Percentiles rank a stretch among this genome's conserved stretches.
Evolutionary conservation across 768 basidiomycete genomes (phyloP).

Genomic region (Cubamyces lactineus): DNA sequence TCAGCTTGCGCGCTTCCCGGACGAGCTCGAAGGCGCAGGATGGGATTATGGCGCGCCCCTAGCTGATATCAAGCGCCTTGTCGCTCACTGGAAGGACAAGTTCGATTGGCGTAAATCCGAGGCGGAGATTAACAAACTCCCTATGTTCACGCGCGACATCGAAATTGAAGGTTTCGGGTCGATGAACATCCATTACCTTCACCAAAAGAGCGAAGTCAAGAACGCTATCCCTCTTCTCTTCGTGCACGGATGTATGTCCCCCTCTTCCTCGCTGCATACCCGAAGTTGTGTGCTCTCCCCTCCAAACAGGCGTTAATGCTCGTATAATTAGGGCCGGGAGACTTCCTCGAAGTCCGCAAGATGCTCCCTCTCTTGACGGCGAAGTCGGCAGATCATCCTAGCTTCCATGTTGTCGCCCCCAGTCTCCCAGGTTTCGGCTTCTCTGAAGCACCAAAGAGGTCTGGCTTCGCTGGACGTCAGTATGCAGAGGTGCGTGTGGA

Average conservation of each 20-base stretch:
- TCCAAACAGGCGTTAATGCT: neutral
- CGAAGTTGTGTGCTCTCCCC: too few species aligned
- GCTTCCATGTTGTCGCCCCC: slow-evolving; percentile 63
- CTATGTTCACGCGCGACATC: slow-evolving; percentile 58
- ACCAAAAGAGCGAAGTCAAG: slow-evolving; percentile 11
- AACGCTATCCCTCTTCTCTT: slow-evolving; percentile 63
- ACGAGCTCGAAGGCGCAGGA: slow-evolving; percentile 31
- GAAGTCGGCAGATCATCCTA: slow-evolving; percentile 47
- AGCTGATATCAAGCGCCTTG: slow-evolving; percentile 50
- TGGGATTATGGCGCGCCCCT: slow-evolving; percentile 45
- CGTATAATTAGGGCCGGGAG: slow-evolving; percentile 55
- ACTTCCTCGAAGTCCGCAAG: slow-evolving; percentile 60
- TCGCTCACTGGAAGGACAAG: slow-evolving; percentile 52
- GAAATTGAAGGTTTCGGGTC: slow-evolving; percentile 49
- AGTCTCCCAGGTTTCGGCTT: slow-evolving; percentile 67
- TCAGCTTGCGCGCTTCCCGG: slow-evolving; percentile 31
- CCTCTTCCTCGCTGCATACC: too few species aligned
- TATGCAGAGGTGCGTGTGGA: slow-evolving; percentile 52
- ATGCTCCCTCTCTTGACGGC: slow-evolving; percentile 55
- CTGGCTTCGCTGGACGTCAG: slow-evolving; percentile 52
- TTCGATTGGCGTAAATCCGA: slow-evolving; percentile 63
- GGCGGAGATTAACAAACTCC: slow-evolving; percentile 53
- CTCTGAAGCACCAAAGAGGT: slow-evolving; percentile 56
- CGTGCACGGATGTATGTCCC: slow-evolving; percentile 59
- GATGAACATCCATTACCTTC: slow-evolving; percentile 59